Percentiles rank a stretch among this genome's conserved stretches.
Evolutionary conservation across 768 basidiomycete genomes (phyloP).

Genomic region (Suillus weaverae): DNA sequence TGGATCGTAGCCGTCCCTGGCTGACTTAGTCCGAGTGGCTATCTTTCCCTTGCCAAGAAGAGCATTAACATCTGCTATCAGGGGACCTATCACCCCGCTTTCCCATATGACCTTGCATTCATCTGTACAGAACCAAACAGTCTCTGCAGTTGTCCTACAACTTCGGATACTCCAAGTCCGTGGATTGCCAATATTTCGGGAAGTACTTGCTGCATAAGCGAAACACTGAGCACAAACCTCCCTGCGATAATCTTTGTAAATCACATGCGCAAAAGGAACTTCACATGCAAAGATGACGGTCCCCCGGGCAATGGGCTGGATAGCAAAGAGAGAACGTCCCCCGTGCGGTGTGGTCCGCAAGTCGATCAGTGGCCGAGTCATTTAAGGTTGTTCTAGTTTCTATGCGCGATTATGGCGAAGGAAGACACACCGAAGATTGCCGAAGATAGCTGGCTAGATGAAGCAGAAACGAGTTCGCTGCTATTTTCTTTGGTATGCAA

Average conservation of each 20-base stretch:
- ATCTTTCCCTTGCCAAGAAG: conserved; percentile 37
- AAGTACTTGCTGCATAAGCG: conserved; percentile 44
- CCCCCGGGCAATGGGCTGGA: conserved; percentile 39
- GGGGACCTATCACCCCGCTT: conserved; percentile 31
- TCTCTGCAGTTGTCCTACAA: conserved; percentile 32
- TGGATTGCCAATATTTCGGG: conserved; percentile 18
- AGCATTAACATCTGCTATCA: conserved; percentile 34
- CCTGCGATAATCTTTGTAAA: conserved; percentile 63
- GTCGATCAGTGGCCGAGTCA: conserved; percentile 10
- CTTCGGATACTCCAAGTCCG: conserved; percentile 47
- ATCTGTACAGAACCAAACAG: conserved; percentile 59
- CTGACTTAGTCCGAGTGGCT: conserved; percentile 27
- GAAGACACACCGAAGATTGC: too few relatives aligned
- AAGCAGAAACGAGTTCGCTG: not conserved
- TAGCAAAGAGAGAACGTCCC: conserved; percentile 56
- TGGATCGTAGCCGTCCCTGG: conserved; percentile 10
- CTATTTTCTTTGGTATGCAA: not conserved
- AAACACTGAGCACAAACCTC: conserved; percentile 70
- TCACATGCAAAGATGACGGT: conserved; percentile 45
- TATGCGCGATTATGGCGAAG: not conserved
- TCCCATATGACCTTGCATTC: conserved; percentile 49
- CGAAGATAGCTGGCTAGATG: not conserved
- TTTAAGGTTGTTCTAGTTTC: not conserved
- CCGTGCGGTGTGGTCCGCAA: conserved; percentile 42
- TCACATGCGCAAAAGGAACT: conserved; percentile 55